A percentile compares a stretch with the other conserved stretches of the same genome.
Evolutionary conservation across 345 rosid genomes (phyloP).

Genomic region (Eucalyptus marginata): DNA sequence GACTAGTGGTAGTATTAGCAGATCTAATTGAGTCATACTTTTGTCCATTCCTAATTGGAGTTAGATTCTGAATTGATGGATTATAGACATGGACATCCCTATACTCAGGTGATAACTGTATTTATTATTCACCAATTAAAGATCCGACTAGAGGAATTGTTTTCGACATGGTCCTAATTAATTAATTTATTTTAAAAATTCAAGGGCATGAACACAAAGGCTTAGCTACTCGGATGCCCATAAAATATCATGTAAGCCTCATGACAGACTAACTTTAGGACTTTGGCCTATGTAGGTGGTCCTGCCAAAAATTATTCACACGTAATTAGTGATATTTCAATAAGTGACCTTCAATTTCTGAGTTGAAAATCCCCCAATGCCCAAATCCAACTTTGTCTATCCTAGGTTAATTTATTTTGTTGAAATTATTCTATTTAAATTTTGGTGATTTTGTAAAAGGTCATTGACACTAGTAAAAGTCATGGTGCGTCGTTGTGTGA

Average conservation of each 20-base stretch:
- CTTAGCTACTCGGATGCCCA: fast-evolving
- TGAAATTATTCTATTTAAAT: background rate
- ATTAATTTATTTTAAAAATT: too few species aligned
- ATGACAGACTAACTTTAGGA: background rate
- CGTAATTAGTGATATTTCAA: too few species aligned
- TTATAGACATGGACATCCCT: background rate
- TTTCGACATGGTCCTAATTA: fast-evolving
- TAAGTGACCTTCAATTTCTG: too few species aligned
- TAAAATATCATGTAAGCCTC: background rate
- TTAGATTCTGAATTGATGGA: fast-evolving
- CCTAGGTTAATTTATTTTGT: background rate
- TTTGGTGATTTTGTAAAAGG: background rate
- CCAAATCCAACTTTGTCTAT: fast-evolving
- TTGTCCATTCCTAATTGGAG: background rate
- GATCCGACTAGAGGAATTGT: fast-evolving
- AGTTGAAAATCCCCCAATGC: background rate
- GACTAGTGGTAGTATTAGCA: too few species aligned
- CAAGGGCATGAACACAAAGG: background rate
- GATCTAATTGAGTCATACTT: too few species aligned
- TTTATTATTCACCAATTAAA: background rate
- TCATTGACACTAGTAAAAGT: background rate
- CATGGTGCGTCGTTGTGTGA: fast-evolving
- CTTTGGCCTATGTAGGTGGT: background rate
- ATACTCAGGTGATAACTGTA: background rate
- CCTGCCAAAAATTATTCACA: fast-evolving